Conservation (phyloP, 176 grass and related monocot species). For the Avena atlantica region DNA sequence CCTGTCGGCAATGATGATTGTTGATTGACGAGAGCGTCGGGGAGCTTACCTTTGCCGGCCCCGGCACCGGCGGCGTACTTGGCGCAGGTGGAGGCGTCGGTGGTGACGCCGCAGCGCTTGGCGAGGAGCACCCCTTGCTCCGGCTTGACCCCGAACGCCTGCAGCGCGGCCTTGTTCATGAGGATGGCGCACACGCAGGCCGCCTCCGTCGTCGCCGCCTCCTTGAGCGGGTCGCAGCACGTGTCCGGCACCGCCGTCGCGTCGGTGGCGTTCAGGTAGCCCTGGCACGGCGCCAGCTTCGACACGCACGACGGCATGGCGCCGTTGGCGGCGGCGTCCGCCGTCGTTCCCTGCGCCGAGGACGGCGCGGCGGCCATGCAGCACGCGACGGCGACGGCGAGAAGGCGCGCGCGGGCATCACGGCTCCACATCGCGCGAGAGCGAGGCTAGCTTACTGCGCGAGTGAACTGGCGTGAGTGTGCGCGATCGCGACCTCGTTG, state of each 20-base stretch:
- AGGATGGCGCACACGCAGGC: conserved; percentile 68
- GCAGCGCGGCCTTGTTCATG: conserved; percentile 61
- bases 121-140: conserved; percentile 61
- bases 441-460: neutral
- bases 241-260: conserved; percentile 42
- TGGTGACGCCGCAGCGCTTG: conserved; percentile 61
- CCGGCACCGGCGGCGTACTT: conserved; percentile 31
- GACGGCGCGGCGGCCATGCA: neutral
- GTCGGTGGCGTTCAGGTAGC: conserved; percentile 65
- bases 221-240: conserved; percentile 69
- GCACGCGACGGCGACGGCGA: neutral
- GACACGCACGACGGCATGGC: conserved; percentile 61
- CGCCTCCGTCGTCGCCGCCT: conserved; percentile 67
- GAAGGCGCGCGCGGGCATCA: neutral
- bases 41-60: neutral
- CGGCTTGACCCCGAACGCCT: conserved; percentile 54
- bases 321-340: neutral
- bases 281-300: conserved; percentile 55
- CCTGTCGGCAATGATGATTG: neutral
- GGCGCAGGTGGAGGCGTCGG: conserved; percentile 55
- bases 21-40: neutral
- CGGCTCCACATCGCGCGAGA: neutral
- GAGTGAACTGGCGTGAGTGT: neutral
- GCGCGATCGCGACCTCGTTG: neutral
- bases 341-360: neutral